phyloP scores from a whole-genome alignment of 2,329 filamentous ascomycete species.

The Aspergillus eucalypticola region DNA sequence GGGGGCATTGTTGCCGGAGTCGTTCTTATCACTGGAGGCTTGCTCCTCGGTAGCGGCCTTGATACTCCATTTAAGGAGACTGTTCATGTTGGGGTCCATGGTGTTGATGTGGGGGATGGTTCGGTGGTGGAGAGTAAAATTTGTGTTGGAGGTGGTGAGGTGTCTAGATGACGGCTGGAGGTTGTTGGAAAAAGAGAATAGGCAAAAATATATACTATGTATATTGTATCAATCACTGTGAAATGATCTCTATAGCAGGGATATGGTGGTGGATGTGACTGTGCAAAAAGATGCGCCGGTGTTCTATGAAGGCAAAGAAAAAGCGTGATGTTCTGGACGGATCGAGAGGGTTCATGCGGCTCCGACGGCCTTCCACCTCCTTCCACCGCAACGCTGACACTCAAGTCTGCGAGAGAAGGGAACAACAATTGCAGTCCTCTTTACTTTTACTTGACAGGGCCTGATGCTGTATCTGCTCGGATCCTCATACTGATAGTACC shows the following conservation, averaged over 20 bases:
- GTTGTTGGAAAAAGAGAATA: not conserved
- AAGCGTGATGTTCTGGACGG: constrained; percentile 16
- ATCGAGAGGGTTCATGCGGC: constrained; percentile 29
- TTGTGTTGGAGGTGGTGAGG: not conserved
- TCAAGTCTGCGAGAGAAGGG: not conserved
- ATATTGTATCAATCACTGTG: no score
- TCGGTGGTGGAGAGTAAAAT: constrained; percentile 11
- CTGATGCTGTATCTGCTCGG: not conserved
- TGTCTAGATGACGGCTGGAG: not conserved
- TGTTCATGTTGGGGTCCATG: constrained; percentile 67
- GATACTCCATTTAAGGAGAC: constrained; percentile 77
- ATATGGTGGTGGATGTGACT: constrained; percentile 5
- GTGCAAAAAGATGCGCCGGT: not conserved
- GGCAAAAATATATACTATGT: not conserved
- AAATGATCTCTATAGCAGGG: not conserved
- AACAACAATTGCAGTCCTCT: not conserved
- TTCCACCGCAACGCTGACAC: constrained; percentile 17
- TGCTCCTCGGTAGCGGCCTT: constrained; percentile 56
- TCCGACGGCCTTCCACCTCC: constrained; percentile 27
- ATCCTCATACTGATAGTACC: not conserved
- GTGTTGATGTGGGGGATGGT: constrained; percentile 28
- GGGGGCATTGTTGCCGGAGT: constrained; percentile 33
- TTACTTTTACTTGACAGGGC: not conserved
- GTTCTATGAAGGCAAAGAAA: constrained; percentile 9
- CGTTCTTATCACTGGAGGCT: constrained; percentile 35